Conservation (phyloP, 1,139 yeast species). For the Saccharomyces hybrid region DNA sequence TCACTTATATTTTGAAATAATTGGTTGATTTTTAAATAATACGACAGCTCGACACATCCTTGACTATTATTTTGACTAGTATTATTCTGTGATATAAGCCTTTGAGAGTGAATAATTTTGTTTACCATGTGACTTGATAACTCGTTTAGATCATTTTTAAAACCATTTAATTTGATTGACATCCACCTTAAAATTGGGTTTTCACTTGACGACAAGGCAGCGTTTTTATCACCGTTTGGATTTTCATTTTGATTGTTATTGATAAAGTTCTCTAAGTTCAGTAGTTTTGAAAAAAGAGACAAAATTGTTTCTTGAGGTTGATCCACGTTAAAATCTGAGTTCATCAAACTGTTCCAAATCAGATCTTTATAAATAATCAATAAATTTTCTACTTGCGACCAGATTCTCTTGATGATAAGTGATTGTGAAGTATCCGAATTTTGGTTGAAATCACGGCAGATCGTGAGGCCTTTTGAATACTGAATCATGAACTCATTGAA, state of each 20-base stretch:
- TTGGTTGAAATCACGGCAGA: background rate
- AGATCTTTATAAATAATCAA: slow-evolving; percentile 57
- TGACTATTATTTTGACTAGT: slow-evolving; percentile 23
- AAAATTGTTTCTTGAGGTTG: slow-evolving; percentile 41
- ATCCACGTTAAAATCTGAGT: slow-evolving; percentile 21
- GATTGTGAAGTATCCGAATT: background rate
- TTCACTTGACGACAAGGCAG: slow-evolving; percentile 27
- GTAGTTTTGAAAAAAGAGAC: slow-evolving; percentile 48
- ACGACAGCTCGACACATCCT: slow-evolving; percentile 24
- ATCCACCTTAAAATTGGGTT: slow-evolving; percentile 65
- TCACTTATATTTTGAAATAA: slow-evolving; percentile 13
- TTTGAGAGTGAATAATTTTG: slow-evolving; percentile 34
- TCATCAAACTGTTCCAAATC: slow-evolving; percentile 52
- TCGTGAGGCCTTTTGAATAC: slow-evolving; percentile 45
- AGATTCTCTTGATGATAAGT: slow-evolving; percentile 43
- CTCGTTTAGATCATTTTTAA: slow-evolving; percentile 36
- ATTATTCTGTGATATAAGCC: slow-evolving; percentile 30
- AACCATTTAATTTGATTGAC: slow-evolving; percentile 38
- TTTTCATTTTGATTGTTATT: slow-evolving; percentile 2
- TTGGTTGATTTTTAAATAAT: slow-evolving; percentile 22
- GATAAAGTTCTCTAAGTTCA: slow-evolving; percentile 44
- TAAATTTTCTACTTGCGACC: slow-evolving; percentile 59
- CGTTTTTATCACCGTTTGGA: slow-evolving; percentile 1
- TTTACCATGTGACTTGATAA: slow-evolving; percentile 28
- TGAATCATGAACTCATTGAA: slow-evolving; percentile 66